Conservation (phyloP, 495 filamentous ascomycete genomes). For the Venustampulla echinocandica region DNA sequence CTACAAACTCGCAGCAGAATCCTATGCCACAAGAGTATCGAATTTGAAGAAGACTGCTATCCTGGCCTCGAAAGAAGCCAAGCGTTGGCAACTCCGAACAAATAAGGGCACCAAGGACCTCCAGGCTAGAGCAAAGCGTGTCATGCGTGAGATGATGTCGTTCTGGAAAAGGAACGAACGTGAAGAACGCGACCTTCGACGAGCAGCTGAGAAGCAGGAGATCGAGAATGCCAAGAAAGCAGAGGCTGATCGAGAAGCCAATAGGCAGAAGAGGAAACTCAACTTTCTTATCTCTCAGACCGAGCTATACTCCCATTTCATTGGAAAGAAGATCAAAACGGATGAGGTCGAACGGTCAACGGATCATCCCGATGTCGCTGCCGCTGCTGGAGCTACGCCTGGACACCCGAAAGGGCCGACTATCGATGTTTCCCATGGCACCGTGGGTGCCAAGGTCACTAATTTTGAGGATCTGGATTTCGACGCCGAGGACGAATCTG, state of each 20-base stretch:
- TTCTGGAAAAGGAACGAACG: slow-evolving; percentile 99
- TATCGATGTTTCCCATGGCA: slow-evolving; percentile 49
- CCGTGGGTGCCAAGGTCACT: slow-evolving; percentile 62
- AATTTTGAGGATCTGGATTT: slow-evolving; percentile 94
- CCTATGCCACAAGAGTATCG: slow-evolving; percentile 72
- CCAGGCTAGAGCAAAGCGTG: slow-evolving; percentile 91
- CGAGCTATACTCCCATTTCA: slow-evolving; percentile 97
- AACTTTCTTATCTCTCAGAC: slow-evolving; percentile 99
- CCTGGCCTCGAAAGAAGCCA: slow-evolving; percentile 92
- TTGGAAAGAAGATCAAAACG: slow-evolving; percentile 97
- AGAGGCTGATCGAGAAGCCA: slow-evolving; percentile 93
- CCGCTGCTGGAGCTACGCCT: slow-evolving; percentile 24
- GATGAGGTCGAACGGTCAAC: slow-evolving; percentile 82
- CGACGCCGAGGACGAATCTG: slow-evolving; percentile 85
- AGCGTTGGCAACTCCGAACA: slow-evolving; percentile 91
- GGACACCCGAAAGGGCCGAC: slow-evolving; percentile 36
- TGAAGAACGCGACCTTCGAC: slow-evolving; percentile 89
- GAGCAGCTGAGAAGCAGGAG: slow-evolving; percentile 91
- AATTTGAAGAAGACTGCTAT: slow-evolving; percentile 97
- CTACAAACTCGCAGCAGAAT: slow-evolving; percentile 72
- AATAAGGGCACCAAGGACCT: slow-evolving; percentile 99
- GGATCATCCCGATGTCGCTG: slow-evolving; percentile 62
- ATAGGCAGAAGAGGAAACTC: slow-evolving; percentile 93
- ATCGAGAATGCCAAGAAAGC: slow-evolving; percentile 93
- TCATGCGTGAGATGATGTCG: slow-evolving; percentile 98